phyloP scores from a whole-genome alignment of 257 asterid species.

The Anisodus tanguticus region DNA sequence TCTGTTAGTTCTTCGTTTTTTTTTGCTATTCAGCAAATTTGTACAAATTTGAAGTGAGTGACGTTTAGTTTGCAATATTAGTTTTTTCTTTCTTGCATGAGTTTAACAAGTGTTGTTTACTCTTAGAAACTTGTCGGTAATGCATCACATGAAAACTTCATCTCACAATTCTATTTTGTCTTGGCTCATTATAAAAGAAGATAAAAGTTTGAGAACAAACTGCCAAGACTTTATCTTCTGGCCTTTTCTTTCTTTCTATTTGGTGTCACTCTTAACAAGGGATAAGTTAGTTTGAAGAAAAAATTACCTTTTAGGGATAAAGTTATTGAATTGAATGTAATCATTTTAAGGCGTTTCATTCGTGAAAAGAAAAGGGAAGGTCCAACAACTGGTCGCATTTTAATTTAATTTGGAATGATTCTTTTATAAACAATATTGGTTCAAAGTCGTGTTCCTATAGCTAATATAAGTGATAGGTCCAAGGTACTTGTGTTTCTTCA shows the following conservation, averaged over 20 bases:
- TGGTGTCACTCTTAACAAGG: background rate
- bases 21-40: background rate
- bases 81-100: conserved; percentile 21
- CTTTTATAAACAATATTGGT: background rate
- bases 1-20: background rate
- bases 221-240: background rate
- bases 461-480: background rate
- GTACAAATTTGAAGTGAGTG: conserved; percentile 11
- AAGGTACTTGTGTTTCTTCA: background rate
- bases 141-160: conserved; percentile 25
- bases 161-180: background rate
- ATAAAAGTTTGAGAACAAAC: background rate
- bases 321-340: background rate
- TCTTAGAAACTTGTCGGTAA: conserved; percentile 12
- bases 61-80: background rate
- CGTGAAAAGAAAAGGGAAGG: background rate
- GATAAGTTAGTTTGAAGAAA: background rate
- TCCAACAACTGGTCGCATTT: background rate
- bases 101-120: conserved; percentile 15
- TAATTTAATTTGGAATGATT: background rate
- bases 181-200: background rate
- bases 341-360: conserved; percentile 9
- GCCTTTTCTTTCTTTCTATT: background rate
- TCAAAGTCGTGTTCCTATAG: background rate
- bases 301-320: background rate